phyloP scores from a whole-genome alignment of 345 rosid genomes.

The Citropsis articulata region DNA sequence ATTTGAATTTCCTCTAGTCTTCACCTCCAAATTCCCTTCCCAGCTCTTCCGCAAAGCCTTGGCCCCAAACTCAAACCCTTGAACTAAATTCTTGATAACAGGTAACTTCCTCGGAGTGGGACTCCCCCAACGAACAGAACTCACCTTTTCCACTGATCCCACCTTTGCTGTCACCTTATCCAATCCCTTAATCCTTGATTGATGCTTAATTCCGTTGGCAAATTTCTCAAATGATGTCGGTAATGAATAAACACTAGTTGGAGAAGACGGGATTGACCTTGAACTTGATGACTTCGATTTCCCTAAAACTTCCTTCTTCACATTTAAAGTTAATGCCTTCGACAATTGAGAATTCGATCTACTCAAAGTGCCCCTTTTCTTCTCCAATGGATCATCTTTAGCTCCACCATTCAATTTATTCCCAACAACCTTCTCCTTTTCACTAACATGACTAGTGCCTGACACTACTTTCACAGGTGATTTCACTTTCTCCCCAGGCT shows the following conservation, averaged over 20 bases:
- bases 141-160: slow-evolving; percentile 46
- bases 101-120: slow-evolving; percentile 54
- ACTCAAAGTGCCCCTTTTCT: slow-evolving; percentile 30
- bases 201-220: slow-evolving; percentile 74
- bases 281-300: slow-evolving; percentile 61
- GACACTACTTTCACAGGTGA: slow-evolving; percentile 27
- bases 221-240: slow-evolving; percentile 87
- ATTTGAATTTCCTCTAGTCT: slow-evolving; percentile 46
- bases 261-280: slow-evolving; percentile 82
- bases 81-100: slow-evolving; percentile 55
- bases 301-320: slow-evolving; percentile 53
- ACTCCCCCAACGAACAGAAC: slow-evolving; percentile 48
- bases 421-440: slow-evolving; percentile 46
- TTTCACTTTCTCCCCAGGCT: slow-evolving; percentile 49
- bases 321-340: slow-evolving; percentile 47
- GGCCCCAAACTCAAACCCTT: slow-evolving; percentile 82
- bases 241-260: slow-evolving; percentile 81
- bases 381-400: slow-evolving; percentile 47
- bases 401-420: slow-evolving; percentile 47
- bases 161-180: slow-evolving; percentile 53
- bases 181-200: slow-evolving; percentile 52
- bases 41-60: slow-evolving; percentile 96
- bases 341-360: slow-evolving; percentile 60
- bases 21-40: slow-evolving; percentile 86
- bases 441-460: slow-evolving; percentile 28